These are phyloP conservation scores for Apiotrichum brassicae DNA, from an alignment of 1,284 basidiomycete species.

Conservation along the genomic window DNA sequence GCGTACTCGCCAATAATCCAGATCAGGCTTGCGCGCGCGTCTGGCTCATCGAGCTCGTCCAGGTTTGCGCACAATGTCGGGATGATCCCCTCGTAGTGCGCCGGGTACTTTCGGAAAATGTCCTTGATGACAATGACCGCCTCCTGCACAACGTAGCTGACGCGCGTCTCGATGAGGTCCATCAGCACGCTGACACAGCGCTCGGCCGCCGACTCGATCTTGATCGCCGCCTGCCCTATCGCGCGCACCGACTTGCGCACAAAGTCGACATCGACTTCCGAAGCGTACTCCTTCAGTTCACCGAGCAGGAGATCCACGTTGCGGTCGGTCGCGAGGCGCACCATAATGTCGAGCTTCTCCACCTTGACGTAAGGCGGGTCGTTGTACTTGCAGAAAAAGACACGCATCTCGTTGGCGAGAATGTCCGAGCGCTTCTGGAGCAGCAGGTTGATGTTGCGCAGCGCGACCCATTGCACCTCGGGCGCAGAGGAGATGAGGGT, in stretches of 20 bases:
- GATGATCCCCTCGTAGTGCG: constrained; percentile 92
- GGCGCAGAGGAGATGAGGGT: constrained; percentile 91
- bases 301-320: constrained; percentile 88
- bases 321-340: constrained; percentile 81
- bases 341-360: constrained; percentile 98
- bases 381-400: constrained; percentile 99
- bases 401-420: constrained; percentile 92
- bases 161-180: constrained; percentile 82
- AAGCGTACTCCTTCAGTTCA: constrained; percentile 96
- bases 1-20: constrained; percentile 99
- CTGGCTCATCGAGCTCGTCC: constrained; percentile 87
- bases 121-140: constrained; percentile 96
- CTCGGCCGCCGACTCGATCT: constrained; percentile 84
- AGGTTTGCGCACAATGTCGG: constrained; percentile 86
- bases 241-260: constrained; percentile 95
- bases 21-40: constrained; percentile 92
- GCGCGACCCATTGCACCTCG: constrained; percentile 96
- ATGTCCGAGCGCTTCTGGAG: constrained; percentile 90
- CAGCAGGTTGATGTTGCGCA: constrained; percentile 93
- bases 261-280: constrained; percentile 97
- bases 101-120: constrained; percentile 95
- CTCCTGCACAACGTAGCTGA: constrained; percentile 96
- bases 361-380: constrained; percentile 99
- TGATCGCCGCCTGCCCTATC: constrained; percentile 94
- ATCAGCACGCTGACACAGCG: constrained; percentile 83